Evolutionary conservation across 352 stramenopile genomes (phyloP), one percentile per base, ranked within the genome.

Genomic region (Phytopythium litorale): DNA sequence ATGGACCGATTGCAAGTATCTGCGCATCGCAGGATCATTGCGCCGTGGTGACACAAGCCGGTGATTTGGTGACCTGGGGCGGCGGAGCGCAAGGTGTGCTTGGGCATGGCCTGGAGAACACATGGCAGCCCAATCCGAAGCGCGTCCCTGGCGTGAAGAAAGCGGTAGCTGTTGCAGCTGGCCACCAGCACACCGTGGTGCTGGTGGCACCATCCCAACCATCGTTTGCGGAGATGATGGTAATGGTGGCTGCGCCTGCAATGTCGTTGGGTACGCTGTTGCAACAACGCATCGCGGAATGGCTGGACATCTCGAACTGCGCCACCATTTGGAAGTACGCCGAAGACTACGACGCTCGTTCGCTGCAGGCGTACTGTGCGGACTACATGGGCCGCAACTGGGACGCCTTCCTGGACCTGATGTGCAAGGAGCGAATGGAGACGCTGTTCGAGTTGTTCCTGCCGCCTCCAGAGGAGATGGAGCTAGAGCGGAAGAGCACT

Each of bases 101-200:
- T 21, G 84, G 85, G 0, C 85, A 94, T 58, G 85, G 81, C 16
- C 67, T 74, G 33, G 78, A 76, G 1, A 92, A 88, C 51, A 88
- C 82, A 19, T 94, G 83, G 83, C 85, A 92, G 51, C 82, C 81
- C 11, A 83, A 70, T 52, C 85, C 85, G n/a, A 94, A 94, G 62
- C 78, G 84, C 46, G 85, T 94, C 0, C 48, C 71, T 42, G 76
- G 83, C 33, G 76, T 91, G 28, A 92, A 92, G 73, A 90, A 91
- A 58, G 85, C 82, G 0, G 50, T 88, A 13, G 63, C 78, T 0
- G 82, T 94, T 13, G 79, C 73, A 23, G 75, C 85, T 9, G 85
- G 85, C 0, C 81, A 91, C 12, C 81, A 91, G n/a, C 85, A 94
- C 67, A 90, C 79, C 3, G 82, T 74, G 9, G 71, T 94, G 19